These are phyloP conservation scores for Amphirosellinia nigrospora DNA, from an alignment of 495 filamentous ascomycete species.

Conservation along the genomic window DNA sequence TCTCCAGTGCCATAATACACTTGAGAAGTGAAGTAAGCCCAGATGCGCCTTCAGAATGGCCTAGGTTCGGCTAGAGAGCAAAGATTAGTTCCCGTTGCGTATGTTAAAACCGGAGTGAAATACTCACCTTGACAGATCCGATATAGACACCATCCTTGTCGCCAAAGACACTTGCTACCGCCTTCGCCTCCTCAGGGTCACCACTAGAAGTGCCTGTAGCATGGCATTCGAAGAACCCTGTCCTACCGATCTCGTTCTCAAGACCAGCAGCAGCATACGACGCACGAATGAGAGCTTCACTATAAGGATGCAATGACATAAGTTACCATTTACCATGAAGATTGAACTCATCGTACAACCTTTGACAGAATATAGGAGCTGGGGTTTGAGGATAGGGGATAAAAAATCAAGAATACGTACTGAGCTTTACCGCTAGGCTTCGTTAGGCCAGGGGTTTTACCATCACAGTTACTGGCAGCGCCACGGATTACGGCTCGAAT, in stretches of 20 bases:
- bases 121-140: constrained; percentile 55
- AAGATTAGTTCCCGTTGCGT: neutral
- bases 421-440: constrained; percentile 55
- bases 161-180: constrained; percentile 42
- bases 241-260: constrained; percentile 40
- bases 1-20: constrained; percentile 53
- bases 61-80: constrained; percentile 45
- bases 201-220: constrained; percentile 45
- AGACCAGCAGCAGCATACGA: constrained; percentile 52
- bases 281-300: constrained; percentile 49
- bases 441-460: constrained; percentile 46
- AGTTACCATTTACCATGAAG: neutral
- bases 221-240: constrained; percentile 45
- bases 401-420: neutral
- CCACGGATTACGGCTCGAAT: constrained; percentile 60
- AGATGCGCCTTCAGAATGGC: constrained; percentile 56
- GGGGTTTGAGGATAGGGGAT: neutral
- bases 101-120: neutral
- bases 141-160: constrained; percentile 44
- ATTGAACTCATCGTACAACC: neutral
- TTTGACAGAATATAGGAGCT: neutral
- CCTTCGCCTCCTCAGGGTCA: constrained; percentile 46
- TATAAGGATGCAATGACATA: neutral
- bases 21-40: constrained; percentile 59
- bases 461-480: constrained; percentile 54